These are phyloP conservation scores for Fusarium albosuccineum DNA, from an alignment of 2,329 filamentous ascomycete species.

Conservation along the genomic window DNA sequence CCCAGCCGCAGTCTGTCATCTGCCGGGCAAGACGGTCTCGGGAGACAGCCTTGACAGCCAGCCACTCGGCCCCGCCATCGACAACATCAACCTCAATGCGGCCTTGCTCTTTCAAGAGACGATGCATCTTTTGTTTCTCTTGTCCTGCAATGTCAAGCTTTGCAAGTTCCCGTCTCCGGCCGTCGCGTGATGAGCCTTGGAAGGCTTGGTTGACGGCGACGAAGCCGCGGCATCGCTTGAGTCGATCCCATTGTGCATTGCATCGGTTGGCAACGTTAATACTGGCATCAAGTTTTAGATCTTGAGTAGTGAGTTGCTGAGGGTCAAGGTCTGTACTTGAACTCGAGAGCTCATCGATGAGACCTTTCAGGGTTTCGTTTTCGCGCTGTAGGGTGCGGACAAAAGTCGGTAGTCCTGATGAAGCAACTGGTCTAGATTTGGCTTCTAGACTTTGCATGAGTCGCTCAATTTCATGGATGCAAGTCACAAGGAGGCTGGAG, in stretches of 20 bases:
- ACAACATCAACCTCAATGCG: conserved; percentile 54
- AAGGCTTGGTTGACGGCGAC: conserved; percentile 51
- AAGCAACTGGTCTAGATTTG: conserved; percentile 28
- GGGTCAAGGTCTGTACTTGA: conserved; percentile 15
- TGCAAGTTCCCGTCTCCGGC: conserved; percentile 42
- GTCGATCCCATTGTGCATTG: conserved; percentile 48
- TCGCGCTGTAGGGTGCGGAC: conserved; percentile 29
- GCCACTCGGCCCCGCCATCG: conserved; percentile 52
- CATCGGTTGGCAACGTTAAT: conserved; percentile 40
- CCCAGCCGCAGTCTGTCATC: conserved; percentile 58
- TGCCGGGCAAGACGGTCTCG: conserved; percentile 53
- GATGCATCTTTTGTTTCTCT: conserved; percentile 49
- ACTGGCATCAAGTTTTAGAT: conserved; percentile 43
- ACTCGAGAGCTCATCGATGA: conserved; percentile 26
- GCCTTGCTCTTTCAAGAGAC: conserved; percentile 50
- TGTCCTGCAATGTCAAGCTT: conserved; percentile 36
- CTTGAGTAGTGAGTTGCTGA: conserved; percentile 15
- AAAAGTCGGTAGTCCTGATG: conserved; percentile 32
- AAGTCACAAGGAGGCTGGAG: conserved; percentile 12
- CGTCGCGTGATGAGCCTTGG: conserved; percentile 48
- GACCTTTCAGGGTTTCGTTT: conserved; percentile 13
- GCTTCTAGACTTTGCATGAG: conserved; percentile 19
- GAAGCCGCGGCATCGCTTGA: conserved; percentile 50
- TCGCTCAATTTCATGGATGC: conserved; percentile 18
- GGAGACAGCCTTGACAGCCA: conserved; percentile 50